These are phyloP conservation scores for Selaginella tamariscina DNA, from an alignment of 75 land plant genomes.

Conservation along the genomic window DNA sequence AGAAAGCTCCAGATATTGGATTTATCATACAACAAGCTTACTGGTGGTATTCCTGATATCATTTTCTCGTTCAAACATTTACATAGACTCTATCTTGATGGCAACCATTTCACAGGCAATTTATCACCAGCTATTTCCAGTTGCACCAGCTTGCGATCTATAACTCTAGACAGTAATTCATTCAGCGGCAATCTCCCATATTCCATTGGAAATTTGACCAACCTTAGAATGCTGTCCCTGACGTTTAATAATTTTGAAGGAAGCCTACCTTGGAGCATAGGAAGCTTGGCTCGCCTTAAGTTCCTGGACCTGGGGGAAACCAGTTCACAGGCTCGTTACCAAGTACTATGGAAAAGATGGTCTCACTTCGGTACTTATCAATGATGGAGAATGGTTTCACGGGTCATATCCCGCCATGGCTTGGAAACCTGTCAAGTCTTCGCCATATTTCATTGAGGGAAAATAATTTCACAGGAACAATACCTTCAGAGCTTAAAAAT, in stretches of 20 bases:
- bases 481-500: slow-evolving; percentile 1
- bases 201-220: slow-evolving; percentile 4
- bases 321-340: slow-evolving; percentile 1
- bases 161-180: neutral
- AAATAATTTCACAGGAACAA: neutral
- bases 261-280: neutral
- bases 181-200: neutral
- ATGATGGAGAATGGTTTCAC: neutral
- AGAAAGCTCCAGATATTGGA: neutral
- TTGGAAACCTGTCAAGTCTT: neutral
- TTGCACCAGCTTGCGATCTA: slow-evolving; percentile 1
- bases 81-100: neutral
- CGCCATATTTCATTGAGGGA: neutral
- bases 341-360: neutral
- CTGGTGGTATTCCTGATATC: neutral
- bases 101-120: neutral
- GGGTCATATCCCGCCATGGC: slow-evolving; percentile 7
- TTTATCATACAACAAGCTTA: neutral
- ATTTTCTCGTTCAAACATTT: neutral
- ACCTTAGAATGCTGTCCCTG: slow-evolving; percentile 2
- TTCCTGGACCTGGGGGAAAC: neutral
- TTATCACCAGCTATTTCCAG: neutral
- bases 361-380: neutral
- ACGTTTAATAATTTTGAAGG: neutral
- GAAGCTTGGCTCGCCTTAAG: slow-evolving; percentile 7